These are phyloP conservation scores for Penicillium vulpinum DNA, from an alignment of 2,329 filamentous ascomycete species.

Conservation along the genomic window DNA sequence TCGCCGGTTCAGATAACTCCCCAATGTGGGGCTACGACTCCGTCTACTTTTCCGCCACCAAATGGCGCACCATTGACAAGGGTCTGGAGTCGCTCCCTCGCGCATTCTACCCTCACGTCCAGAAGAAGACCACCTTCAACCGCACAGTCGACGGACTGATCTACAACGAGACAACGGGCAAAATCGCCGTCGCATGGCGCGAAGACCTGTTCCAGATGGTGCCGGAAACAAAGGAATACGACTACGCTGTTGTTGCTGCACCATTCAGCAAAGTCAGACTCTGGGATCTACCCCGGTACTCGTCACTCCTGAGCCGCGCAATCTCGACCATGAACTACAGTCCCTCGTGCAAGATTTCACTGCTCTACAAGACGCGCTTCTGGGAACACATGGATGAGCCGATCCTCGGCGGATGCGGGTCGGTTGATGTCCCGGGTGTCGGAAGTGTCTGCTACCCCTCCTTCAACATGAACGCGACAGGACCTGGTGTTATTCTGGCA, in stretches of 20 bases:
- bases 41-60: constrained; percentile 60
- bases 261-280: constrained; percentile 65
- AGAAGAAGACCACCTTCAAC: constrained; percentile 57
- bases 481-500: constrained; percentile 48
- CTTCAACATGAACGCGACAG: constrained; percentile 38
- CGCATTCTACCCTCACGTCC: constrained; percentile 63
- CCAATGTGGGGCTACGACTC: constrained; percentile 58
- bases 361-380: constrained; percentile 67
- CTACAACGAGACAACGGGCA: constrained; percentile 53
- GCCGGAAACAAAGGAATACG: constrained; percentile 55
- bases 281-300: constrained; percentile 60
- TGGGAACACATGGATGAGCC: constrained; percentile 56
- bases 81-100: constrained; percentile 60
- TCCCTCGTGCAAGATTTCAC: constrained; percentile 58
- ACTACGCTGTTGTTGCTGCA: constrained; percentile 66
- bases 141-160: constrained; percentile 59
- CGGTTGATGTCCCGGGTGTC: constrained; percentile 32
- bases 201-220: constrained; percentile 38
- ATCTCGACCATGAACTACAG: constrained; percentile 53
- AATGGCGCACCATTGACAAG: constrained; percentile 66
- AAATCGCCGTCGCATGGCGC: constrained; percentile 61
- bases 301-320: constrained; percentile 51
- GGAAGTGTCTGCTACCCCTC: constrained; percentile 40
- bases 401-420: constrained; percentile 59
- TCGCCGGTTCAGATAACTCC: constrained; percentile 45